Conservation (phyloP, 148 eudicot species). For the Linanthus parryae region DNA sequence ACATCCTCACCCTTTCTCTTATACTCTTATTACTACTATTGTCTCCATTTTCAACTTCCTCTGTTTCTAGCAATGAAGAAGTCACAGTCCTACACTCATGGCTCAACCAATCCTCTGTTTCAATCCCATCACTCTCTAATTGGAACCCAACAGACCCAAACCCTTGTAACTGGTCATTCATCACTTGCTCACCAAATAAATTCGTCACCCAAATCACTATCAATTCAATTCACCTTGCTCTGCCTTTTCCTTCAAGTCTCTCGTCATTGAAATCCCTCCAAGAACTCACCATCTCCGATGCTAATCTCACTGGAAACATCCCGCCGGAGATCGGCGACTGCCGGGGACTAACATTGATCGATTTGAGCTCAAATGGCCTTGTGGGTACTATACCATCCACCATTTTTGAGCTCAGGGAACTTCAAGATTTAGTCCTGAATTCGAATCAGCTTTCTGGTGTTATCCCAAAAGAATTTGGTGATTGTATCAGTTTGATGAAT, state of each 20-base stretch:
- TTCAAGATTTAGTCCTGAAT: slow-evolving; percentile 50
- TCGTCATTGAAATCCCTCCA: slow-evolving; percentile 33
- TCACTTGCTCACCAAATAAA: slow-evolving; percentile 41
- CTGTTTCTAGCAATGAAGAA: slow-evolving; percentile 46
- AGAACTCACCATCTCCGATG: slow-evolving; percentile 41
- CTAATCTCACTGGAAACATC: slow-evolving; percentile 75
- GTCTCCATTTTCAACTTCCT: no score
- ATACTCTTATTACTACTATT: no score
- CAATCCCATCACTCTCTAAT: slow-evolving; percentile 23
- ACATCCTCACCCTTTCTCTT: slow-evolving; percentile 10
- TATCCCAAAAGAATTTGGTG: slow-evolving; percentile 59
- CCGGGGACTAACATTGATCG: slow-evolving; percentile 28
- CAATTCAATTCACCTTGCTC: slow-evolving; percentile 32
- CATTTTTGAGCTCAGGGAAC: slow-evolving; percentile 51
- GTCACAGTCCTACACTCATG: slow-evolving; percentile 47
- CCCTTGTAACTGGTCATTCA: slow-evolving; percentile 75
- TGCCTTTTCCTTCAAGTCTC: slow-evolving; percentile 59
- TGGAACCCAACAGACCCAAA: slow-evolving; percentile 50
- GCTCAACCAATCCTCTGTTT: slow-evolving; percentile 37
- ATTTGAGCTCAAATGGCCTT: slow-evolving; percentile 56
- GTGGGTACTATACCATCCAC: slow-evolving; percentile 46
- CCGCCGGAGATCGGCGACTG: slow-evolving; percentile 53
- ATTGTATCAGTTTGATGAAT: slow-evolving; percentile 37
- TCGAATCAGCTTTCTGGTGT: slow-evolving; percentile 63
- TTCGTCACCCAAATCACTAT: slow-evolving; percentile 47